Conservation (phyloP, 1,139 yeast genomes). For the Candida tetrigidarum region DNA sequence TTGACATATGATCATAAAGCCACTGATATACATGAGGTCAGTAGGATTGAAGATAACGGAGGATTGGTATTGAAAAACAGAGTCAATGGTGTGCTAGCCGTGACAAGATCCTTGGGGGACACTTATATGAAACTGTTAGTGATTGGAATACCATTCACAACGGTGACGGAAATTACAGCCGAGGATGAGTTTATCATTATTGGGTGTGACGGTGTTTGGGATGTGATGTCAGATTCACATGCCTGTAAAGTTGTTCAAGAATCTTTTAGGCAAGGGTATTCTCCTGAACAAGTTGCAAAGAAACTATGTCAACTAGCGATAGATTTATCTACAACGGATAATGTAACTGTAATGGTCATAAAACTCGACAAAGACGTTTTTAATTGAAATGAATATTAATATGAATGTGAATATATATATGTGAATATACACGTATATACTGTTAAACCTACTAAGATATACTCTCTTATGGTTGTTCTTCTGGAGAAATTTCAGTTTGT, state of each 20-base stretch:
- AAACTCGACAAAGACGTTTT: slow-evolving; percentile 56
- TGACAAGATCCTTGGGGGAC: slow-evolving; percentile 95
- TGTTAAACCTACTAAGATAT: neutral
- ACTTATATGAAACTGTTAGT: slow-evolving; percentile 89
- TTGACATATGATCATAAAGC: slow-evolving; percentile 96
- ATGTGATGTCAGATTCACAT: slow-evolving; percentile 78
- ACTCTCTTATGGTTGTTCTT: slow-evolving; percentile 9
- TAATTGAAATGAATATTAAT: slow-evolving; percentile 12
- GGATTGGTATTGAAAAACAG: slow-evolving; percentile 90
- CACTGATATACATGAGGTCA: slow-evolving; percentile 75
- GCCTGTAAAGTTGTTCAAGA: slow-evolving; percentile 76
- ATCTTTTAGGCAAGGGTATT: slow-evolving; percentile 28
- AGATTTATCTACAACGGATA: slow-evolving; percentile 83
- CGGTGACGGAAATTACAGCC: slow-evolving; percentile 72
- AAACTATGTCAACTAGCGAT: slow-evolving; percentile 76
- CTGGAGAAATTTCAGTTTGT: slow-evolving; percentile 9
- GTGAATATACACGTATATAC: neutral
- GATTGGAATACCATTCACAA: slow-evolving; percentile 90
- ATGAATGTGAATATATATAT: slow-evolving; percentile 2
- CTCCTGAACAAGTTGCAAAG: slow-evolving; percentile 70
- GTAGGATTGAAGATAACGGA: slow-evolving; percentile 76
- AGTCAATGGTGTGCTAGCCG: slow-evolving; percentile 95
- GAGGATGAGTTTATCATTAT: slow-evolving; percentile 76
- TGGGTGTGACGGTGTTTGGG: slow-evolving; percentile 98
- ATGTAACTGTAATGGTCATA: slow-evolving; percentile 91